A percentile compares a stretch with the other conserved stretches of the same genome.
Conservation (phyloP, 805 yeast species). For the Nakazawaea pomicola region DNA sequence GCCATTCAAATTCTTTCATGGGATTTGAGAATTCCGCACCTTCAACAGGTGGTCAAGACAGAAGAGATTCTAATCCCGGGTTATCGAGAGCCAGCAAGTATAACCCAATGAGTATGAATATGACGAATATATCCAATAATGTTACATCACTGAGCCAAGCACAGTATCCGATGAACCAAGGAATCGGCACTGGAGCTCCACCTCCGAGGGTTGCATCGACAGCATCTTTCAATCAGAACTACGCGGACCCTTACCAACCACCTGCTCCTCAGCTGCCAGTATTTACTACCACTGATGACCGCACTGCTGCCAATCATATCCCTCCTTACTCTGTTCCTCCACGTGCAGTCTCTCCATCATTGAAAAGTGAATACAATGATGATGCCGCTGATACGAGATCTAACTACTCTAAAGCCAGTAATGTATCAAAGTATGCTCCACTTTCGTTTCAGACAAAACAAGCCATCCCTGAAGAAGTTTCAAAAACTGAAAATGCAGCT, state of each 20-base stretch:
- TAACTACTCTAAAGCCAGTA: slow-evolving; percentile 1
- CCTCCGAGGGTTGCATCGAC: background rate
- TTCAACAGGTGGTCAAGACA: background rate
- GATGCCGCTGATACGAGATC: slow-evolving; percentile 8
- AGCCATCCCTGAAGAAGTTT: slow-evolving; percentile 1
- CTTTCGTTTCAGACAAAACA: background rate
- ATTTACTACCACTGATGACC: background rate
- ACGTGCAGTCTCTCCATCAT: slow-evolving; percentile 1
- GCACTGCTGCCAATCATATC: background rate
- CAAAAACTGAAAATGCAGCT: too few species aligned
- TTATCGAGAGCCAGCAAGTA: background rate
- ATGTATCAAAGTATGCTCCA: slow-evolving; percentile 10
- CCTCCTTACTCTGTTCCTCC: background rate
- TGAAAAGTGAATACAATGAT: slow-evolving; percentile 8
- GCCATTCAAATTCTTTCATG: slow-evolving; percentile 6
- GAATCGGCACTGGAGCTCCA: too few species aligned
- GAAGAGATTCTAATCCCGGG: background rate
- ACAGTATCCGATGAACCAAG: too few species aligned
- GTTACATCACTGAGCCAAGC: too few species aligned
- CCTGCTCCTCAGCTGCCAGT: background rate
- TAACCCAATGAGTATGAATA: background rate
- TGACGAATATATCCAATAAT: background rate
- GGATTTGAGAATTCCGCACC: slow-evolving; percentile 1
- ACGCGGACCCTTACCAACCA: too few species aligned
- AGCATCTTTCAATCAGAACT: background rate